Base-by-base conservation (phyloP, 2,329 filamentous ascomycete species). In the Penicillium expansum region DNA sequence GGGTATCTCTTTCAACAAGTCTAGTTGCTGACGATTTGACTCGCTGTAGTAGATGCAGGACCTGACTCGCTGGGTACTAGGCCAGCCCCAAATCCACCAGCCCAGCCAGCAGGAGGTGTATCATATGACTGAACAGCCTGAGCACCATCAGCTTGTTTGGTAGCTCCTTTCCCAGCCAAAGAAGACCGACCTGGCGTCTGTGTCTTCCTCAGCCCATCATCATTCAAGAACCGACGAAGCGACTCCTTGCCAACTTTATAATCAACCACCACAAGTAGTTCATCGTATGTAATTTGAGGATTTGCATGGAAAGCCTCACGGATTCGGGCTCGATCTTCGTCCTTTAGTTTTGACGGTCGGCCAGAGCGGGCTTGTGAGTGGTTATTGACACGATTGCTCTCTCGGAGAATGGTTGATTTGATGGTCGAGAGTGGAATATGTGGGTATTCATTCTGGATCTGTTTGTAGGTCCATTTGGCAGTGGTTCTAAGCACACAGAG, bases 381-480 rank as follows among this genome's bases (percentile, higher is more conserved):
- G 7, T 51, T 51, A 51, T 51, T 51, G 27, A 51, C 37, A 2
- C 48, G 30, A 13, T 50, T 51, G 27, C 29, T 51, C 16, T 55
- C 53, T 22, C 43, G 43, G 6, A 38, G 32, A 10, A 56, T 45
- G 32, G 57, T 59, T 13, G 48, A 56, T 38, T 56, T 57, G 27
- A 59, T 59, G n/a, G 57, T 59, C 1, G 52, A 51, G 20, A 56
- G 49, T 5, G 57, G 57, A 32, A 59, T 59, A 20, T 50, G 27
- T 11, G 57, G 53, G 13, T 52, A 59, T 43, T 49, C 45, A 20
- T 51, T 37, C 18, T 56, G 57, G 20, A 59, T 59, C 27, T 48
- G 52, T 38, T 39, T 52, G 44, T 56, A 59, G 18, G 47, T 43
- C 57, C 53, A 59, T 44, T 55, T 50, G 41, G 57, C 57, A 13